Conservation (phyloP, 371 early-diverging fungal genomes). For the Scutellospora calospora region DNA sequence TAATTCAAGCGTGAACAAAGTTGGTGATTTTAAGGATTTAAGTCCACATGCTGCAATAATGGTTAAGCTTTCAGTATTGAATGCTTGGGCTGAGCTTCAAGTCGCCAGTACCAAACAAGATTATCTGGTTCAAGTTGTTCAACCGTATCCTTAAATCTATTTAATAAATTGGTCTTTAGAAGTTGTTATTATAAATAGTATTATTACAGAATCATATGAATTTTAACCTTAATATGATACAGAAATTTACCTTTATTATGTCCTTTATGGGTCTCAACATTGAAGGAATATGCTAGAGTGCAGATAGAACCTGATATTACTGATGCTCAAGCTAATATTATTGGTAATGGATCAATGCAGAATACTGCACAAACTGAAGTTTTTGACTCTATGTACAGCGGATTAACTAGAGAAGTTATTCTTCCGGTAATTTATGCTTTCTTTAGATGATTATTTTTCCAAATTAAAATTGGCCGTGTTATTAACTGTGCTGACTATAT, state of each 20-base stretch:
- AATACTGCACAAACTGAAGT: slow-evolving; percentile 25
- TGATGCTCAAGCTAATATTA: slow-evolving; percentile 3
- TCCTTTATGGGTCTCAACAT: slow-evolving; percentile 37
- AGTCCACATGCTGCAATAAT: slow-evolving; percentile 80
- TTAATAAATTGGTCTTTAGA: not conserved
- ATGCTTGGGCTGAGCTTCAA: slow-evolving; percentile 87
- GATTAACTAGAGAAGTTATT: slow-evolving; percentile 43
- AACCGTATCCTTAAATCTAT: slow-evolving; percentile 62
- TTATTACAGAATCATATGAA: slow-evolving; percentile 17
- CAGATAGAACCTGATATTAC: slow-evolving; percentile 30
- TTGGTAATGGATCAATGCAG: not conserved
- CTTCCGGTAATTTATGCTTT: slow-evolving; percentile 13
- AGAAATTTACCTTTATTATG: slow-evolving; percentile 32
- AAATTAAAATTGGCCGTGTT: not conserved
- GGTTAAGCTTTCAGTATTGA: slow-evolving; percentile 80
- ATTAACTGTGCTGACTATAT: not conserved
- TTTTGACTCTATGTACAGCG: slow-evolving; percentile 43
- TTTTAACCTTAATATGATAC: not conserved
- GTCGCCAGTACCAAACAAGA: slow-evolving; percentile 65
- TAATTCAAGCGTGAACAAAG: slow-evolving; percentile 59
- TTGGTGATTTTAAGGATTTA: slow-evolving; percentile 67
- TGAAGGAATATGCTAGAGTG: slow-evolving; percentile 41
- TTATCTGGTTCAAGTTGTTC: slow-evolving; percentile 69
- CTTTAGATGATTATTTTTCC: not conserved
- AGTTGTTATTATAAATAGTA: no score